These are phyloP conservation scores for Cryphonectria parasitica DNA, from an alignment of 2,329 filamentous ascomycete genomes.

Conservation along the genomic window DNA sequence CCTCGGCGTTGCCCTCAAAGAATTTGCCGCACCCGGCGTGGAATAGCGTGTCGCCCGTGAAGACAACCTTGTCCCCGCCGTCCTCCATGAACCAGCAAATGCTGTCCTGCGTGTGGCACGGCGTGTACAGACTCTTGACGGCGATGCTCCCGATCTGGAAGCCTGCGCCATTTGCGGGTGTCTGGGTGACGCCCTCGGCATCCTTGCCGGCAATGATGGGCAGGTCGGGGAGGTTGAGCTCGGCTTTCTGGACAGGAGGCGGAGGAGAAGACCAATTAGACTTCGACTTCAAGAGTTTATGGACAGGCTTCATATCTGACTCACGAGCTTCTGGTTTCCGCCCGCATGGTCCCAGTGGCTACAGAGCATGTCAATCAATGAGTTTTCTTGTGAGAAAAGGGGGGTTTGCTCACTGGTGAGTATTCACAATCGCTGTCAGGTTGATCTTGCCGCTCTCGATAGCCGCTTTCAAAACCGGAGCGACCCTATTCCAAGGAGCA, in stretches of 20 bases:
- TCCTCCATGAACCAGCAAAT: conserved; percentile 96
- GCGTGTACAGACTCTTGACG: conserved; percentile 89
- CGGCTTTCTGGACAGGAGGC: conserved; percentile 37
- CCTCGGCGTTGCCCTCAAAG: conserved; percentile 85
- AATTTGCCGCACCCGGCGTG: conserved; percentile 94
- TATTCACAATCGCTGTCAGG: conserved; percentile 89
- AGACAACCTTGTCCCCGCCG: conserved; percentile 74
- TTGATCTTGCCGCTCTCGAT: conserved; percentile 75
- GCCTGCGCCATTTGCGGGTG: conserved; percentile 72
- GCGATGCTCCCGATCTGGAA: conserved; percentile 85
- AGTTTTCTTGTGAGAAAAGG: too few species aligned
- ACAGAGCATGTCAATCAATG: conserved; percentile 14
- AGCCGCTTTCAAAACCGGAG: conserved; percentile 71
- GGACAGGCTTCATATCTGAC: conserved; percentile 29
- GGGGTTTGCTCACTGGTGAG: conserved; percentile 78
- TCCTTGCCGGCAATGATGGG: conserved; percentile 87
- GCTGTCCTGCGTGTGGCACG: conserved; percentile 97
- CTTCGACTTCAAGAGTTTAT: too few species aligned
- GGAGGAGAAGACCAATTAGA: not conserved
- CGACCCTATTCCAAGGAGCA: conserved; percentile 51
- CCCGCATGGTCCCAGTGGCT: conserved; percentile 96
- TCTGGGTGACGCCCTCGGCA: conserved; percentile 78
- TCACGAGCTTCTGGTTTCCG: conserved; percentile 81
- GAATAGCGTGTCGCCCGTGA: conserved; percentile 96
- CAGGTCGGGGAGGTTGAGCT: conserved; percentile 62